Evolutionary conservation across 179 eudicot genomes (phyloP), one percentile per base, ranked within the genome.

Genomic region (Dionaea muscipula): DNA sequence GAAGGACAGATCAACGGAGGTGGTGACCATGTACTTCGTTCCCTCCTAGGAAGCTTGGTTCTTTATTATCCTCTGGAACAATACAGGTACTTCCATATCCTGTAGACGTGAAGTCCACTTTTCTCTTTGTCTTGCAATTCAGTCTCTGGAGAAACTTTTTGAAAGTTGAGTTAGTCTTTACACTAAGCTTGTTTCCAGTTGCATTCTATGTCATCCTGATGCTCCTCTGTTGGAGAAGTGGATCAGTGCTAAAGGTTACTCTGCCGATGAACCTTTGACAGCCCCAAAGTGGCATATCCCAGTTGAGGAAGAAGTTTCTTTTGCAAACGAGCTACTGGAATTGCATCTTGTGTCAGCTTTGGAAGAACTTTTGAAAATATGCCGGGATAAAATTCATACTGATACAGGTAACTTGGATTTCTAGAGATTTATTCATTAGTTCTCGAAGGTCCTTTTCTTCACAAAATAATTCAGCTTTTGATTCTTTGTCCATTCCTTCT

Each of bases 271-370:
- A 53, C 72, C 80, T 47, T 72, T 52, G 49, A 64, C 53, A 47
- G 73, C 58, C 48, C 96, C 98, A 36, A 85, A 79, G 67, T 91
- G 98, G 98, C 98, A 91, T 78, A 75, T 88, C 60, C 84, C 98
- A 23, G 68, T 62, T 57, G 72, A 74, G 61, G 94, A 82, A 58
- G 98, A 91, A 74, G 58, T 88, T 70, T 71, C 68, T 45, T 81
- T 77, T 70, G 98, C 98, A 55, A 84, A 88, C 62, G 96, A 91
- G 70, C 96, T 91, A 59, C 63, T 91, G 61, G 48, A 78, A 63
- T 62, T 91, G 70, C 98, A 91, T 74, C 72, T 91, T 50, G 71
- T 72, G 63, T 81, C 86, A 57, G 94, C 98, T 57, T 65, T 91
- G 56, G 96, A 84, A 72, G 84, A 85, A 60, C 89, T 91, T 38